Evolutionary conservation across 208 protist species (phyloP).

Genomic region (Trypanosoma congolense): DNA sequence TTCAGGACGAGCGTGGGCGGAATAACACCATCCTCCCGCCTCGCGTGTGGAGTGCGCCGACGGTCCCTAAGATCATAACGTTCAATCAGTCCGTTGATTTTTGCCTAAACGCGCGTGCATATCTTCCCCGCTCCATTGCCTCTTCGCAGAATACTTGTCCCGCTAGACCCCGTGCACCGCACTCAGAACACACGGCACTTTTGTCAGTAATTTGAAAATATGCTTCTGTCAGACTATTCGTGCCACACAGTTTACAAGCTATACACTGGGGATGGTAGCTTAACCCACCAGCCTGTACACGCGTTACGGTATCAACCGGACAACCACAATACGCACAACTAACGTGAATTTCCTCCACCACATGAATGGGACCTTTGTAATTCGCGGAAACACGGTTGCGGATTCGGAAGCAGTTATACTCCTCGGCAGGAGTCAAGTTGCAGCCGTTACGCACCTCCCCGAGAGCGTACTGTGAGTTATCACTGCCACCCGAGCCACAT

Average conservation of each 20-base stretch:
- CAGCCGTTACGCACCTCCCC: slow-evolving; percentile 5
- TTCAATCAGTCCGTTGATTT: slow-evolving; percentile 21
- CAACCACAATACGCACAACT: slow-evolving; percentile 52
- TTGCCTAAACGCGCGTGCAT: slow-evolving; percentile 33
- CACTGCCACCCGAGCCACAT: background rate
- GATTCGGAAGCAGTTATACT: slow-evolving; percentile 44
- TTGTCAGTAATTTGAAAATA: slow-evolving; percentile 40
- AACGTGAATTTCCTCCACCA: slow-evolving; percentile 67
- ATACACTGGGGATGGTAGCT: slow-evolving; percentile 76
- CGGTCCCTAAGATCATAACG: background rate
- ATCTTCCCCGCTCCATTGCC: slow-evolving; percentile 29
- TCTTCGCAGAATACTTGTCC: slow-evolving; percentile 36
- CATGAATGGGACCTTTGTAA: slow-evolving; percentile 65
- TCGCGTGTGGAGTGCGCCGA: slow-evolving; percentile 22
- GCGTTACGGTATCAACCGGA: slow-evolving; percentile 69
- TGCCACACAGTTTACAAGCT: slow-evolving; percentile 56
- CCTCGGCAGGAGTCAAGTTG: slow-evolving; percentile 48
- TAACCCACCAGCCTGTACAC: slow-evolving; percentile 66
- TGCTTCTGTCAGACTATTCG: slow-evolving; percentile 32
- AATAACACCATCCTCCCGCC: slow-evolving; percentile 34
- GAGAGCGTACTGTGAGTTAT: background rate
- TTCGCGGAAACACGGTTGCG: slow-evolving; percentile 37
- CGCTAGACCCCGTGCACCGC: slow-evolving; percentile 28
- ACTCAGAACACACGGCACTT: slow-evolving; percentile 22
- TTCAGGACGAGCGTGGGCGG: slow-evolving; percentile 47